Conservation (phyloP, 2,329 filamentous ascomycete genomes). For the Curvularia spicifera region DNA sequence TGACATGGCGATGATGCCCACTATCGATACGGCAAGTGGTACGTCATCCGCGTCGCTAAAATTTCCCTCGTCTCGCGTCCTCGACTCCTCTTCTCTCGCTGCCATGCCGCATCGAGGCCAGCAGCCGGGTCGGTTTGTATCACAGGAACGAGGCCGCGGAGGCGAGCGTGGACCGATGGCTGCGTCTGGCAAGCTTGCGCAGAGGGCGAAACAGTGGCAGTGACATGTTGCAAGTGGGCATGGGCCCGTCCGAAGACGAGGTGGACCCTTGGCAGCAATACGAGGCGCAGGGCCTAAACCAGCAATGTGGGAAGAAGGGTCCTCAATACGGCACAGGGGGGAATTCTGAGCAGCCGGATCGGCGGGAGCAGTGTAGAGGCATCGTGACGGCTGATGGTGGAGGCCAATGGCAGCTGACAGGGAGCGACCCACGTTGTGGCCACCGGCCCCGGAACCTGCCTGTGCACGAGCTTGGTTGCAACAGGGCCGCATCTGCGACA, state of each 20-base stretch:
- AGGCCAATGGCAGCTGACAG: constrained; percentile 15
- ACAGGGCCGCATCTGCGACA: constrained; percentile 36
- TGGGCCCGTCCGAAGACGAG: constrained; percentile 11
- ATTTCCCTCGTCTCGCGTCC: not conserved
- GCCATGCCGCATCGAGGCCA: not conserved
- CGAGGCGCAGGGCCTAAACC: constrained; percentile 24
- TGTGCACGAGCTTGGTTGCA: constrained; percentile 29
- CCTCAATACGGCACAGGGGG: constrained; percentile 2
- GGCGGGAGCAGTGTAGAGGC: constrained; percentile 7
- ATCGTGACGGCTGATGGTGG: constrained; percentile 3
- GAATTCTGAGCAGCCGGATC: constrained; percentile 2
- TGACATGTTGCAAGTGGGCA: constrained; percentile 16
- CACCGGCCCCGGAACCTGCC: constrained; percentile 16
- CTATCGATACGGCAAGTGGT: constrained; percentile 17
- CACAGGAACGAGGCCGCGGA: not conserved
- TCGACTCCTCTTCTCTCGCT: too few species aligned
- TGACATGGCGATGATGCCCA: constrained; percentile 2
- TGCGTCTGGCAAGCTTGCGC: not conserved
- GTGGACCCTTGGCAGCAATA: constrained; percentile 18
- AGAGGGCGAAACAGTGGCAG: constrained; percentile 7
- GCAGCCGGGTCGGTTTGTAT: not conserved
- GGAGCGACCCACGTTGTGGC: constrained; percentile 27
- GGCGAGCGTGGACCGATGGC: not conserved
- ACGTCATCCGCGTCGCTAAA: constrained; percentile 19
- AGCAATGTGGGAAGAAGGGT: constrained; percentile 8